These are phyloP conservation scores for Echeveria elegans DNA, from an alignment of 164 flowering plant genomes.

Conservation along the genomic window DNA sequence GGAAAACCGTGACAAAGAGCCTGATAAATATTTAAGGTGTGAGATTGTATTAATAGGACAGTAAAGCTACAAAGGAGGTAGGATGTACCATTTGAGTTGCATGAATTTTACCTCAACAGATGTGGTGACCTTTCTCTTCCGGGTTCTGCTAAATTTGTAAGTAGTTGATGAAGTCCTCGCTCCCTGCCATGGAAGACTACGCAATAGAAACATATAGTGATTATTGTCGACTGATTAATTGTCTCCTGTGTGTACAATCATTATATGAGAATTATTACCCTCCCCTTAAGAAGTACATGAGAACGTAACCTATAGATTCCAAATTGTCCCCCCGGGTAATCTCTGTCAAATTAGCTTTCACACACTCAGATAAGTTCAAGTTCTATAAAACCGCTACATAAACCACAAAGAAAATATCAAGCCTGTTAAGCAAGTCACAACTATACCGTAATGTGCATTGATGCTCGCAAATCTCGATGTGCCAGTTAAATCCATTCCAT, in stretches of 20 bases:
- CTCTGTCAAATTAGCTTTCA: slow-evolving; percentile 32
- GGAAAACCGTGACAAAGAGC: slow-evolving; percentile 2
- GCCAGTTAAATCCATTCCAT: slow-evolving; percentile 83
- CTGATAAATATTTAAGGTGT: neutral
- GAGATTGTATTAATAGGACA: neutral
- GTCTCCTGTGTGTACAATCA: neutral
- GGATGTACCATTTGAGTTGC: neutral
- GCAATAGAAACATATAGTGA: neutral
- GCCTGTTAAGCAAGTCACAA: slow-evolving; percentile 31
- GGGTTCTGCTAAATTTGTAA: neutral
- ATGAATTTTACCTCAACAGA: neutral
- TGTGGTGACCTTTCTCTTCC: neutral
- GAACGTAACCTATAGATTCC: slow-evolving; percentile 94
- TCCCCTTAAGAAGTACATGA: slow-evolving; percentile 85
- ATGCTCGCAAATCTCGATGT: slow-evolving; percentile 99
- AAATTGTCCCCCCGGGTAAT: slow-evolving; percentile 96
- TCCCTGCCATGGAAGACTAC: slow-evolving; percentile 2
- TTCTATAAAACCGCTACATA: neutral
- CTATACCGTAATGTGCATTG: slow-evolving; percentile 96
- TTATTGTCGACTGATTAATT: neutral
- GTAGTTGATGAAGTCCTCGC: neutral
- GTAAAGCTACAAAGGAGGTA: neutral
- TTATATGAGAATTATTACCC: slow-evolving; percentile 33
- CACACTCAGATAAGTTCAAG: neutral
- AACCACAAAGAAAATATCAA: neutral